Base-by-base conservation (phyloP, 208 protist species). In the Leishmania mexicana region DNA sequence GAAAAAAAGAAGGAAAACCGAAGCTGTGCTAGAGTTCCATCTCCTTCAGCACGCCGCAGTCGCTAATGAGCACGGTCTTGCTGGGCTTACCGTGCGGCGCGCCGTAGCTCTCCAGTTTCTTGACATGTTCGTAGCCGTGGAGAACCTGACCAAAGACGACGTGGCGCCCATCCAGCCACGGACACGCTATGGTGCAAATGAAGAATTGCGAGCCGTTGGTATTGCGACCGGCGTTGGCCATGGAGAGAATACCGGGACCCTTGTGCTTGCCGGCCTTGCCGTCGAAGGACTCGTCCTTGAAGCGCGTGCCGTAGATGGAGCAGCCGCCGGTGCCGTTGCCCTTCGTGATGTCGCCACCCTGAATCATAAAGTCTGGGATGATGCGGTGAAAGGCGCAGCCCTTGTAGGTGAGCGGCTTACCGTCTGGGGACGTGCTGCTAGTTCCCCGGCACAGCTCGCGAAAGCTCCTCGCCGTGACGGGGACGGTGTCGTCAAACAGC, bases 121-220 rank as follows among this genome's bases (percentile, higher is more conserved):
- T 95, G 11, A 99, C 90, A 64, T 92, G 78, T 31, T 98, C 91
- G 83, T 89, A 95, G 42, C 96, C 96, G 58, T 91, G 88, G 21
- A 92, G 74, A 57, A 99, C 98, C 78, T 96, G 88, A 17, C 98
- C 98, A 82, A 99, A 99, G 38, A 99, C 98, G 31, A 99, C 97
- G 88, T 99, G 98, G 83, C 98, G 98, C 64, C 94, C 93, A 78
- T 99, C 97, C 51, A 99, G 87, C 94, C 93, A 97, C 58, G 93
- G 87, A 79, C 91, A 96, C 17, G 89, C 78, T 3, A 93, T 90
- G 28, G 95, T 98, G 83, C 93, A 97, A 53, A 98, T 92, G 84
- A 98, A 98, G 86, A 98, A 98, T 92, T 98, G 96, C 35, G 94
- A 97, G 62, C 97, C 97, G 80, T 98, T 98, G 35, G 95, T 98